phyloP scores from a whole-genome alignment of 75 land plant genomes.

The Cryptomeria japonica region DNA sequence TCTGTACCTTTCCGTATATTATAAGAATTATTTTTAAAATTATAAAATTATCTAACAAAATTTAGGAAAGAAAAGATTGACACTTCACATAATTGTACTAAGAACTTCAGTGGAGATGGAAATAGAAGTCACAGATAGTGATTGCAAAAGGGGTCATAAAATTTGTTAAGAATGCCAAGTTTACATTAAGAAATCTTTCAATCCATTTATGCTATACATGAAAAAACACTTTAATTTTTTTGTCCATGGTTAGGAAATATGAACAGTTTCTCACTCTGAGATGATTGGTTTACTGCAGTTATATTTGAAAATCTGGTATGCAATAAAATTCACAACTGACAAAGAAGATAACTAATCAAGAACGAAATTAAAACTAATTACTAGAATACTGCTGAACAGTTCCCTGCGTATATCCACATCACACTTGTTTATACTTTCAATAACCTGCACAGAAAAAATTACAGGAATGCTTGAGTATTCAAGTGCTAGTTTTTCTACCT shows the following conservation, averaged over 20 bases:
- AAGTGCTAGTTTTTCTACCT: background rate
- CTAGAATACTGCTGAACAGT: slow-evolving; percentile 84
- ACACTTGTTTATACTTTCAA: slow-evolving; percentile 90
- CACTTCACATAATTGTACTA: background rate
- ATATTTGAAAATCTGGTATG: background rate
- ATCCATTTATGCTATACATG: background rate
- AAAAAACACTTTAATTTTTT: background rate
- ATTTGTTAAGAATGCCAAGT: background rate
- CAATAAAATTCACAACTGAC: background rate
- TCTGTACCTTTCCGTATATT: too few species aligned
- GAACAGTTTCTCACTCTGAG: background rate
- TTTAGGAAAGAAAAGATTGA: background rate
- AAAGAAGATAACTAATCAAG: background rate
- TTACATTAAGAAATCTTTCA: background rate
- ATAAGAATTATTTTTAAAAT: too few species aligned
- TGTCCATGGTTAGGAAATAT: background rate
- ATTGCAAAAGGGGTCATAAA: background rate
- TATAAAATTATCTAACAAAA: background rate
- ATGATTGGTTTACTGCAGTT: background rate
- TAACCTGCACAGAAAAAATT: slow-evolving; percentile 53
- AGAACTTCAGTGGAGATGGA: background rate
- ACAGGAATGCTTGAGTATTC: slow-evolving; percentile 7
- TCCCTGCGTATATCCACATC: slow-evolving; percentile 95
- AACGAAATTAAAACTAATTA: slow-evolving; percentile 16
- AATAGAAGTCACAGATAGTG: background rate